Conservation (phyloP, 2,329 filamentous ascomycete species). For the Bretziella fagacearum region DNA sequence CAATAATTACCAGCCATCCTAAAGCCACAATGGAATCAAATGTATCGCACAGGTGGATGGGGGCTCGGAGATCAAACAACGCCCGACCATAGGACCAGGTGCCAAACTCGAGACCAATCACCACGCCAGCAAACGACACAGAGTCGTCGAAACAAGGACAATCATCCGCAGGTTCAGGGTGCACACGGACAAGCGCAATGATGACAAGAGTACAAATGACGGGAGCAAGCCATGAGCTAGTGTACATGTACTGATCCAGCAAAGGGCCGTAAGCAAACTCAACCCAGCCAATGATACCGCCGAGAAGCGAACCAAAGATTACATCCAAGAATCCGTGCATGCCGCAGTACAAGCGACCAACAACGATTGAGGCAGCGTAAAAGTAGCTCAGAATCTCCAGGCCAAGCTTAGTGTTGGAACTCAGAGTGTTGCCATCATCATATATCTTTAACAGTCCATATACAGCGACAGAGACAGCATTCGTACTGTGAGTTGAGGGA, state of each 20-base stretch:
- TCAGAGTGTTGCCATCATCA: constrained; percentile 44
- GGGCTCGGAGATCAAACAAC: constrained; percentile 39
- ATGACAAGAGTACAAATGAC: constrained; percentile 47
- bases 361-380: constrained; percentile 75
- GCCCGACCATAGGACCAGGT: constrained; percentile 38
- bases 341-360: constrained; percentile 87
- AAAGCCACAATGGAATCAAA: constrained; percentile 47
- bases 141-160: constrained; percentile 96
- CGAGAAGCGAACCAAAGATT: constrained; percentile 59
- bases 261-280: constrained; percentile 43
- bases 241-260: constrained; percentile 56
- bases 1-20: constrained; percentile 44
- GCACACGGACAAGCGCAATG: constrained; percentile 64
- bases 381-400: constrained; percentile 60
- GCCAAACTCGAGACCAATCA: constrained; percentile 68
- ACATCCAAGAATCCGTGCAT: constrained; percentile 98
- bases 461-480: constrained; percentile 83
- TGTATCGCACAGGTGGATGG: constrained; percentile 18
- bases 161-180: constrained; percentile 90
- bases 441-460: constrained; percentile 61
- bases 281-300: constrained; percentile 43
- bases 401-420: constrained; percentile 38
- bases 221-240: constrained; percentile 46
- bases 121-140: constrained; percentile 77
- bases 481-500: constrained; percentile 91